A percentile compares a stretch with the other conserved stretches of the same genome.
These are phyloP conservation scores for Phaeodactylum tricornutum DNA, from an alignment of 108 stramenopile genomes.

Conservation along the genomic window DNA sequence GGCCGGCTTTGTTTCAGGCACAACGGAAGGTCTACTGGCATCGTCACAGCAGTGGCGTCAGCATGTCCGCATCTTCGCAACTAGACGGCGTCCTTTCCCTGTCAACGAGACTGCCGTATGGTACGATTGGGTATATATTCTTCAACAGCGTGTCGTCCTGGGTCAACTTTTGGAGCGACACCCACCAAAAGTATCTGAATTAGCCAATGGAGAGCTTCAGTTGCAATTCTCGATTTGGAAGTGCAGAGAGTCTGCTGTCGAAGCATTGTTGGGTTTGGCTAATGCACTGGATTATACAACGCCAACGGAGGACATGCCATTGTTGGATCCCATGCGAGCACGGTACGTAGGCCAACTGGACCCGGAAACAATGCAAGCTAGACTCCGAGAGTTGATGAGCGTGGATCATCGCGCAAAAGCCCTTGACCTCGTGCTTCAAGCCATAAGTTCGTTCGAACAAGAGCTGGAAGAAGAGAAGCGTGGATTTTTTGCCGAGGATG, in stretches of 20 bases:
- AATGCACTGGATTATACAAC: neutral
- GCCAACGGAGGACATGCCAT: neutral
- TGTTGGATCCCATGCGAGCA: conserved; percentile 9
- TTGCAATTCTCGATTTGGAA: conserved; percentile 50
- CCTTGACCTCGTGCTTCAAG: conserved; percentile 44
- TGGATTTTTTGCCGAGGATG: conserved; percentile 9
- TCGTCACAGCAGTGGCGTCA: conserved; percentile 51
- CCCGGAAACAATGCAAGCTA: conserved; percentile 28
- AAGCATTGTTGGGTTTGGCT: conserved; percentile 44
- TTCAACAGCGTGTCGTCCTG: conserved; percentile 35
- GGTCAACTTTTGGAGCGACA: conserved; percentile 37
- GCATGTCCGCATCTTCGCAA: conserved; percentile 31
- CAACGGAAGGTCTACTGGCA: conserved; percentile 28
- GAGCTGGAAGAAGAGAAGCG: conserved; percentile 16
- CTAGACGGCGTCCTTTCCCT: too few species aligned
- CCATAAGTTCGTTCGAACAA: conserved; percentile 41
- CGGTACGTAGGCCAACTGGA: conserved; percentile 46
- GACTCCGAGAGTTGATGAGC: conserved; percentile 30
- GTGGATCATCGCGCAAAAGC: conserved; percentile 45
- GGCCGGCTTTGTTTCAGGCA: conserved; percentile 23
- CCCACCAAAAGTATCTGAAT: conserved; percentile 17
- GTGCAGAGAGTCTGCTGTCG: conserved; percentile 42
- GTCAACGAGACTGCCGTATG: conserved; percentile 12
- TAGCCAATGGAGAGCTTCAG: conserved; percentile 17
- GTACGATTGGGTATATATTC: conserved; percentile 37